Evolutionary conservation across 2,329 filamentous ascomycete species (phyloP).

Genomic region (Paecilomyces dactylethromorphus): DNA sequence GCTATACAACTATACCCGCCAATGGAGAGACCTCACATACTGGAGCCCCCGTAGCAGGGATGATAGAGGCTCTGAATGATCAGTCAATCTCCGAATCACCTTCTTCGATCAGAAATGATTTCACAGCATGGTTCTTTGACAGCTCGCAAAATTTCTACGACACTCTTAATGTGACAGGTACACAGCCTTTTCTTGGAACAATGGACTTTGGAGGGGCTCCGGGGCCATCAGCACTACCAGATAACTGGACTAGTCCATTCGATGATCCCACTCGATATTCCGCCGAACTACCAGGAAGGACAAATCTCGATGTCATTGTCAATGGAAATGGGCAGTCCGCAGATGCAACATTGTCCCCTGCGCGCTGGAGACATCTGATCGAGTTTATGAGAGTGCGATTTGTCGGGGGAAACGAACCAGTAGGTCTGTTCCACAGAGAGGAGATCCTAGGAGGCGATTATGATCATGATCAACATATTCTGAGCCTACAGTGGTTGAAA

Average conservation of each 20-base stretch:
- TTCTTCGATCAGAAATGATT: slow-evolving; percentile 81
- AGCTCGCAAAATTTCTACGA: slow-evolving; percentile 51
- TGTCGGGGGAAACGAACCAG: slow-evolving; percentile 69
- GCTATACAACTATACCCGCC: neutral
- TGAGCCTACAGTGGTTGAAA: slow-evolving; percentile 93
- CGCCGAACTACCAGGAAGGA: neutral
- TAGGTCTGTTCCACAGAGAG: slow-evolving; percentile 67
- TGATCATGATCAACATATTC: slow-evolving; percentile 52
- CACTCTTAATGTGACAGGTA: slow-evolving; percentile 39
- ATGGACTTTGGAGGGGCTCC: neutral
- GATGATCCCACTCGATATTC: neutral
- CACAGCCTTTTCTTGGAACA: slow-evolving; percentile 25
- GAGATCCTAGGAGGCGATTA: slow-evolving; percentile 72
- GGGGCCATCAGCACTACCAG: neutral
- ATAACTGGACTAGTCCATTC: neutral
- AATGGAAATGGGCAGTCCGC: neutral
- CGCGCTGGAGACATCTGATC: neutral
- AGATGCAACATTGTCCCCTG: neutral
- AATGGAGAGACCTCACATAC: slow-evolving; percentile 11
- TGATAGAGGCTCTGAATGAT: slow-evolving; percentile 78
- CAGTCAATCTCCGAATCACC: slow-evolving; percentile 78
- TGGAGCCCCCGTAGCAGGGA: slow-evolving; percentile 31
- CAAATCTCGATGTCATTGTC: neutral
- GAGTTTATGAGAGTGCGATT: slow-evolving; percentile 48
- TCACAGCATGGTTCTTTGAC: slow-evolving; percentile 78